Evolutionary conservation across 129 eudicot genomes (phyloP).

Genomic region (sunflower (Helianthus annuus)): HanXRQr2.0-SUNRISE NC_035448.2:158716721-158717220

Average conservation of each 20-base stretch:
- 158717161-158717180: slow-evolving; percentile 46
- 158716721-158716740: slow-evolving; percentile 62
- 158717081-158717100: slow-evolving; percentile 55
- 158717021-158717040: slow-evolving; percentile 95
- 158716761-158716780: slow-evolving; percentile 53
- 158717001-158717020: slow-evolving; percentile 84
- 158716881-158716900: slow-evolving; percentile 70
- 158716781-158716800: slow-evolving; percentile 70
- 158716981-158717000: slow-evolving; percentile 65
- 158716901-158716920: slow-evolving; percentile 74
- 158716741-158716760: slow-evolving; percentile 73
- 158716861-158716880: slow-evolving; percentile 84
- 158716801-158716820: slow-evolving; percentile 53
- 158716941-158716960: slow-evolving; percentile 67
- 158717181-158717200: slow-evolving; percentile 82
- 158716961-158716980: slow-evolving; percentile 73
- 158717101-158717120: slow-evolving; percentile 4
- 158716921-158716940: slow-evolving; percentile 75
- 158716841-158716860: slow-evolving; percentile 76
- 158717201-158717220: slow-evolving; percentile 61
- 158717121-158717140: background rate
- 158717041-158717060: slow-evolving; percentile 73
- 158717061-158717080: slow-evolving; percentile 86
- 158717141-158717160: slow-evolving; percentile 14
- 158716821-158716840: slow-evolving; percentile 70